Base-by-base conservation (phyloP, 129 eudicot species). In the Erigeron canadensis region DNA sequence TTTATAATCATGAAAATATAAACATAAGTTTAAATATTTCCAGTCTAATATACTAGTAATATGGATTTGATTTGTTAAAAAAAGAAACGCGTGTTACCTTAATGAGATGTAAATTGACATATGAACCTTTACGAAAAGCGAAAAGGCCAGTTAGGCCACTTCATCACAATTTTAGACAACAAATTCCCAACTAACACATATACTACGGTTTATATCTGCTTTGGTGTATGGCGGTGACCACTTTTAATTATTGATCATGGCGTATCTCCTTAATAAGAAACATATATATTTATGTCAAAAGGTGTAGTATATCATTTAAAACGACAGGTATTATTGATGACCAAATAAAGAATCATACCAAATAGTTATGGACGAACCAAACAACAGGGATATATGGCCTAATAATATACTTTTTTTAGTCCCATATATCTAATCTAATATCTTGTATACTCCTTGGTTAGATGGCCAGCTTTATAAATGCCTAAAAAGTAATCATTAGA, bases 91-190 rank as follows among this genome's bases (percentile, higher is more conserved):
- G 23, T 28, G 11, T 39, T 62, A 62, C 6, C 34, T 48, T 34
- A n/a, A 58, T 59, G 44, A 57, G 43, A n/a, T 59, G 44, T 43
- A 57, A 71, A 45, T 42, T 42, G 76, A 71, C 67, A 22, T 60
- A 43, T 43, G 34, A 71, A 44, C 76, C 68, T 47, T 13, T 72
- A 48, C 38, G 50, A 62, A 10, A 75, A 19, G 8, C 28, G 73
- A 75, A 54, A 75, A 23, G 13, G 79, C 67, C 73, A 66, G 17
- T 75, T 65, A 23, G 13, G 79, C 67, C 73, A 66, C 34, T 75
- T 65, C 45, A 75, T 55, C 79, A 28, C 34, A 44, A 54, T 65
- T 34, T 19, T 74, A 73, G 73, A 57, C 73, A 43, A 55, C 48
- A 75, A 55, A 61, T 75, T 75, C 58, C 48, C 67, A 56, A 55